These are phyloP conservation scores for Przewalskia tangutica DNA, from an alignment of 257 asterid species.

Conservation along the genomic window DNA sequence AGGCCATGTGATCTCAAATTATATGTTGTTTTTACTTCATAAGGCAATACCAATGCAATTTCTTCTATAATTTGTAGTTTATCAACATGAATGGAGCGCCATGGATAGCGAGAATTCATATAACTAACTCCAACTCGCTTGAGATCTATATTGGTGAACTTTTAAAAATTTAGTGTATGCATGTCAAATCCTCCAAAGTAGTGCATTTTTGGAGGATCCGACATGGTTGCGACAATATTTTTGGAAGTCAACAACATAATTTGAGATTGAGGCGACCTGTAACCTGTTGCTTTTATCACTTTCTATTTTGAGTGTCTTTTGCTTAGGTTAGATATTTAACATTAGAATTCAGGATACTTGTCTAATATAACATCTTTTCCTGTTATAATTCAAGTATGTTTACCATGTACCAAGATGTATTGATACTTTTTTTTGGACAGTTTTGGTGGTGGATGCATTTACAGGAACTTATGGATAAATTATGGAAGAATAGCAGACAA, in stretches of 20 bases:
- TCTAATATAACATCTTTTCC: too few relatives aligned
- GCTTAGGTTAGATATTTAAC: background rate
- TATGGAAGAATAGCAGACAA: slow-evolving; percentile 71
- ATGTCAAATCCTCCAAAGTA: too few relatives aligned
- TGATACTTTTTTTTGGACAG: slow-evolving; percentile 10
- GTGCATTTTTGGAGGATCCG: too few relatives aligned
- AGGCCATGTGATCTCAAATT: background rate
- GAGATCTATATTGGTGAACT: too few relatives aligned
- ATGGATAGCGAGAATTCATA: background rate
- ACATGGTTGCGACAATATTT: too few relatives aligned
- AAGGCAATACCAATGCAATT: too few relatives aligned
- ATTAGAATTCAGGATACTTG: background rate
- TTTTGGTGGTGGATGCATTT: slow-evolving; percentile 35
- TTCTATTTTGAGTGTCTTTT: background rate
- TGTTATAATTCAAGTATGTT: background rate
- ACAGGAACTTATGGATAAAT: slow-evolving; percentile 70
- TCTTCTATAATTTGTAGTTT: background rate
- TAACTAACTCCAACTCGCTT: too few relatives aligned
- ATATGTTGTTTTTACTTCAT: too few relatives aligned
- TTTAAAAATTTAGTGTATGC: background rate
- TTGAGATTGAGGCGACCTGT: background rate
- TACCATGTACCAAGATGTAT: background rate
- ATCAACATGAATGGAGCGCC: background rate
- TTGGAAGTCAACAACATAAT: background rate
- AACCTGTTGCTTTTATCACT: background rate